Evolutionary conservation across 768 basidiomycete genomes (phyloP).

Genomic region (Kwoniella europaea): DNA sequence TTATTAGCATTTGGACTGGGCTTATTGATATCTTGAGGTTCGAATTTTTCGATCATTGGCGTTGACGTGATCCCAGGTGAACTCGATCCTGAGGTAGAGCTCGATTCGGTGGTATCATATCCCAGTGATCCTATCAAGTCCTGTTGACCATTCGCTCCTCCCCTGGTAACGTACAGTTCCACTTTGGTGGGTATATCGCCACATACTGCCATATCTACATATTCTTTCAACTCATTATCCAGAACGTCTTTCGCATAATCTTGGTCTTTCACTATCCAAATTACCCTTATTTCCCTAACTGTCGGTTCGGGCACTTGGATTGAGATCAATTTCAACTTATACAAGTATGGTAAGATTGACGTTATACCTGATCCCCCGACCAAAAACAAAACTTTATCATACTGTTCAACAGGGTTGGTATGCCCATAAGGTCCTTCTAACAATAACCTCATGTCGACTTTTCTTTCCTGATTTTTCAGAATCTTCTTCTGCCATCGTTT

Average conservation of each 20-base stretch:
- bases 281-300: conserved; percentile 11
- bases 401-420: conserved; percentile 21
- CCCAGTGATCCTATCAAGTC: neutral
- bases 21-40: neutral
- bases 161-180: conserved; percentile 16
- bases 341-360: conserved; percentile 31
- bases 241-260: conserved; percentile 29
- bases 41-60: conserved; percentile 5
- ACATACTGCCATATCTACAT: conserved; percentile 2
- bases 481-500: conserved; percentile 22
- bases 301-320: conserved; percentile 2
- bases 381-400: conserved; percentile 31
- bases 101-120: neutral
- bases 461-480: neutral
- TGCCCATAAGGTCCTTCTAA: conserved; percentile 45
- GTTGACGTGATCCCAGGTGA: neutral
- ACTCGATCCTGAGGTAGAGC: neutral
- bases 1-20: neutral
- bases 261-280: conserved; percentile 29
- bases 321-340: neutral
- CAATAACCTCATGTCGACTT: conserved; percentile 17
- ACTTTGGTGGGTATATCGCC: conserved; percentile 3
- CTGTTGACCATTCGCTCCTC: neutral
- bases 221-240: conserved; percentile 21
- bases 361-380: conserved; percentile 35